phyloP scores from a whole-genome alignment of 2,329 filamentous ascomycete species.

The Aspergillus hiratsukae region DNA sequence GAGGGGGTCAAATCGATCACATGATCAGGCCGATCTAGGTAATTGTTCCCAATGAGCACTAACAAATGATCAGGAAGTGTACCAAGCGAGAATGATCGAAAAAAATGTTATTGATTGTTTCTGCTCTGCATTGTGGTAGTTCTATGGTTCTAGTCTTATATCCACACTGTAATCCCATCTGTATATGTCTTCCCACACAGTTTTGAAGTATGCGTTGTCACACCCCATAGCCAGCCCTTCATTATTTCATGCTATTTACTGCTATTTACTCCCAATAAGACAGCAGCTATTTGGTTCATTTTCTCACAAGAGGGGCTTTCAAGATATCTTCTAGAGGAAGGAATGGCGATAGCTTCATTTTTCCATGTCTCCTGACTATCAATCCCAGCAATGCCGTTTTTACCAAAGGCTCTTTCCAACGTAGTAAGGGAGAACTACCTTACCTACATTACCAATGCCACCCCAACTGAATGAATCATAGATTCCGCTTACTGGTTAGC shows the following conservation, averaged over 20 bases:
- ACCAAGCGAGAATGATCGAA: background rate
- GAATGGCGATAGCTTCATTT: background rate
- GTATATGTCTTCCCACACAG: background rate
- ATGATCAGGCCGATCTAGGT: background rate
- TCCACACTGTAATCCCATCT: background rate
- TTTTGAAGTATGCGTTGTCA: no score
- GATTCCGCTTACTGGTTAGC: background rate
- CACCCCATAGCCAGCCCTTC: background rate
- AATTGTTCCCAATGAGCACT: background rate
- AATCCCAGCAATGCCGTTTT: background rate
- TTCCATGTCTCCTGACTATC: background rate
- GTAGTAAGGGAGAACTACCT: background rate
- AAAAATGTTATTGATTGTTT: background rate
- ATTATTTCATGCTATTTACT: background rate
- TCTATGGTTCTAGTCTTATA: background rate
- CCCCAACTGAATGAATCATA: background rate
- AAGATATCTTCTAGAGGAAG: background rate
- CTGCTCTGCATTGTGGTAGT: background rate
- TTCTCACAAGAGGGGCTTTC: background rate
- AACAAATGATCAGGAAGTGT: background rate
- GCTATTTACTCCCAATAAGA: background rate
- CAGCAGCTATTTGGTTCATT: background rate
- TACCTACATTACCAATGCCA: background rate
- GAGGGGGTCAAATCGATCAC: constrained; percentile 10
- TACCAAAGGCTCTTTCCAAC: background rate